phyloP scores from a whole-genome alignment of 495 filamentous ascomycete genomes.

The Daldinia childiae region DNA sequence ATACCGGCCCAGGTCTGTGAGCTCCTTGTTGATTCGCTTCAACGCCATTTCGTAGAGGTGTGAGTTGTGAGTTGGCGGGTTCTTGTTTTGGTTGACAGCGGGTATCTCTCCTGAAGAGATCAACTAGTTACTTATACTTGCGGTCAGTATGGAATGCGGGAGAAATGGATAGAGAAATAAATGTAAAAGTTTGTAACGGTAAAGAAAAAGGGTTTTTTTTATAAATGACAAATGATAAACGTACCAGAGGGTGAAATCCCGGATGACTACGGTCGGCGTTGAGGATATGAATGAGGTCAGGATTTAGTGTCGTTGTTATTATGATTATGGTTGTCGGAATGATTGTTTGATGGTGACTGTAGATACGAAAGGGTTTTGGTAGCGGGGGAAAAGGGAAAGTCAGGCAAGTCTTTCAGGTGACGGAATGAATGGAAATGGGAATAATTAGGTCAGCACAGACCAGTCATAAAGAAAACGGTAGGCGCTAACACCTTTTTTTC shows the following conservation, averaged over 20 bases:
- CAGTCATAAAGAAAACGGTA: slow-evolving; percentile 29
- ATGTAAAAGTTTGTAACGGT: slow-evolving; percentile 22
- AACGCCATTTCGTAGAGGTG: slow-evolving; percentile 81
- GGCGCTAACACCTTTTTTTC: slow-evolving; percentile 28
- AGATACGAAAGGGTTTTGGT: slow-evolving; percentile 20
- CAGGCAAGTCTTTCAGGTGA: slow-evolving; percentile 41
- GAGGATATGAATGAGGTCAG: slow-evolving; percentile 20
- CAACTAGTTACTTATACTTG: slow-evolving; percentile 43
- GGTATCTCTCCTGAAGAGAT: slow-evolving; percentile 43
- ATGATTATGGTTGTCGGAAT: slow-evolving; percentile 14
- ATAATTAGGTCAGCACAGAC: slow-evolving; percentile 29
- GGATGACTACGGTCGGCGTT: slow-evolving; percentile 8
- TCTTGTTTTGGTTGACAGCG: slow-evolving; percentile 24
- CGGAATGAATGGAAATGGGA: slow-evolving; percentile 36
- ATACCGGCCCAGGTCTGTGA: slow-evolving; percentile 98
- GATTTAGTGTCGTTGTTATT: slow-evolving; percentile 17
- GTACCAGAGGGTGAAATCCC: slow-evolving; percentile 21
- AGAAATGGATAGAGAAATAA: slow-evolving; percentile 39
- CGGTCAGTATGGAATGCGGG: slow-evolving; percentile 46
- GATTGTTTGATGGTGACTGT: slow-evolving; percentile 20
- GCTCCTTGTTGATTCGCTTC: slow-evolving; percentile 99
- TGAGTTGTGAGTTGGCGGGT: slow-evolving; percentile 38
- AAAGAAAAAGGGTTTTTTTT: background rate
- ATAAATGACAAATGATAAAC: background rate
- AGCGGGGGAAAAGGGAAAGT: slow-evolving; percentile 38